Base-by-base conservation (phyloP, 2,329 filamentous ascomycete species). In the Reticulascus tulasneorum region DNA sequence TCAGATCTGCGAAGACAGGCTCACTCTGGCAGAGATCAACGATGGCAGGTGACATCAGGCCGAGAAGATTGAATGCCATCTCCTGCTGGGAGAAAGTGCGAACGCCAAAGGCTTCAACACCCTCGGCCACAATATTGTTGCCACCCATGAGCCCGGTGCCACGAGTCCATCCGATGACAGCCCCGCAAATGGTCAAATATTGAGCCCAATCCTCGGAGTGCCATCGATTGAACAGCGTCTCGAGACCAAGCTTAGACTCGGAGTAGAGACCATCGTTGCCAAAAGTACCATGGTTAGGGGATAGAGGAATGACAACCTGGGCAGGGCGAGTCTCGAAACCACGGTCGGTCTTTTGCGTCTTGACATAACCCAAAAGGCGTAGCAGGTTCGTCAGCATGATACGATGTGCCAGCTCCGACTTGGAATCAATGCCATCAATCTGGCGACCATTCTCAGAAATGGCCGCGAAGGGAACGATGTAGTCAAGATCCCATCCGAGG, bases 381-480 rank as follows among this genome's bases (percentile, higher is more conserved):
- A 97, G 72, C 9, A 98, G 74, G 64, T 98, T 98, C 55, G 93
- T 98, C 61, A 98, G 73, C 93, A 98, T 97, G 70, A 98, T 96
- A 47, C 93, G 87, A 63, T 98, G 93, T 49, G 93, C 93, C 46
- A 98, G 81, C 69, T 98, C 93, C 11, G 93, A 97, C 66, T 93
- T 94, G 46, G 90, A 96, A 64, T 98, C 94, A 47, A 98, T 90
- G 59, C 74, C 84, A 58, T 98, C 93, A 43, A 98, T 97, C 63
- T 98, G 90, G 46, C 93, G 91, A n/a, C 94, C 93, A 51, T 95
- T 95, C 69, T 97, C 93, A 0, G 94, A 88, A 48, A 98, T 98
- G 53, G 93, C 93, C 45, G 93, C 93, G 59, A 98, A 98, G 10
- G 93, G 93, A 47, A 98, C 79, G 45, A 98, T 84, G 60, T 83